Base-by-base conservation (phyloP, 805 yeast genomes). In the Teunomyces kruisii region DNA sequence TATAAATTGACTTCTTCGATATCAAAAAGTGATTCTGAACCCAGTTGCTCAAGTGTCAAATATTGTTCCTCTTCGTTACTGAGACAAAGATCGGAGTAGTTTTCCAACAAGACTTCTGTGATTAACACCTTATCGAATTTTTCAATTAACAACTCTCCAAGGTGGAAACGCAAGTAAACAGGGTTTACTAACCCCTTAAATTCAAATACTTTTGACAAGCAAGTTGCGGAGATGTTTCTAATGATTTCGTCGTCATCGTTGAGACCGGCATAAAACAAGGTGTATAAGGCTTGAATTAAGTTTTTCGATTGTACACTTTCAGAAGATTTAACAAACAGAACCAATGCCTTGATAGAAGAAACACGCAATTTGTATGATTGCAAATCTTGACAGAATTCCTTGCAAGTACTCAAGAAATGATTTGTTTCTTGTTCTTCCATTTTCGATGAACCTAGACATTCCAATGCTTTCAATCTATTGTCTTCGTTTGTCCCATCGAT, bases 171-270 rank as follows among this genome's bases (percentile, higher is more conserved):
- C 15, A 39, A 19, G 15, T 29, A 36, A 16, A 10, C 32, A 9
- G 49, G 42, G 27, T 47, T 47, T n/a, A 40, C 35, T 9, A 33
- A 22, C 7, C 13, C 39, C 3, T 22, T 19, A 15, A 39, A 14
- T 7, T 16, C 37, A 15, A 14, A 38, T 5, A 40, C 27, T 3
- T 22, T 4, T 2, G 72, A 58, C 13, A 82, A 58, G 44, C 68
- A 69, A 1, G 51, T 38, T 0, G 87, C 69, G 0, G 87, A 76
- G 2, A 53, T 13, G 1, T 64, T 61, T 45, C 95, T 68, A 5
- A 86, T 64, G 10, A 74, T 80, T 9, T 72, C 79, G 52, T 85
- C 92, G 54, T 88, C 96, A 61, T 88, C 96, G 42, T 65, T 64
- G 17, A 84, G 57, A 49, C 67, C 72, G 10, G 62, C 69, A 70